Conservation (phyloP, 2,329 filamentous ascomycete species). For the Verticillium alfalfae region DNA sequence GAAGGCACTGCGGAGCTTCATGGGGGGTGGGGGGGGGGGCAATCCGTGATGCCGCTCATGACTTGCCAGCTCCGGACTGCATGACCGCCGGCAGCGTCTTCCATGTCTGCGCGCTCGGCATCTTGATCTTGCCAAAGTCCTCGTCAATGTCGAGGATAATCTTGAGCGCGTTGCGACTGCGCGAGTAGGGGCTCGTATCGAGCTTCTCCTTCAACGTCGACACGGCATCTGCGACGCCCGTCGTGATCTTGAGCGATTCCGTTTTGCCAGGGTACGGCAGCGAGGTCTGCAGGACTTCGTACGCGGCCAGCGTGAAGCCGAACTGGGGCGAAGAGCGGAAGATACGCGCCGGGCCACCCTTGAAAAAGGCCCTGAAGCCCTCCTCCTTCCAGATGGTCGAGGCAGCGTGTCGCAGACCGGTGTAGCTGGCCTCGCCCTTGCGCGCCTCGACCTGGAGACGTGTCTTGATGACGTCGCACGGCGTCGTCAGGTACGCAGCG, state of each 20-base stretch:
- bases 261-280: slow-evolving; percentile 72
- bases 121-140: slow-evolving; percentile 75
- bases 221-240: slow-evolving; percentile 58
- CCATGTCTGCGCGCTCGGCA: slow-evolving; percentile 50
- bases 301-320: slow-evolving; percentile 92
- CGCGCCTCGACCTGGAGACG: slow-evolving; percentile 94
- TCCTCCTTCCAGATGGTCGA: slow-evolving; percentile 81
- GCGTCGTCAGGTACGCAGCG: slow-evolving; percentile 90
- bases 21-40: too few relatives aligned
- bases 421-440: slow-evolving; percentile 89
- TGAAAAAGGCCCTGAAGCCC: slow-evolving; percentile 96
- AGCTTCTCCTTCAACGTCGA: slow-evolving; percentile 59
- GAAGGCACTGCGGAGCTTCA: neutral
- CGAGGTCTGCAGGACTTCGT: slow-evolving; percentile 80
- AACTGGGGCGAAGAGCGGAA: slow-evolving; percentile 94
- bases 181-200: slow-evolving; percentile 44
- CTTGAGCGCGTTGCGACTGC: slow-evolving; percentile 87
- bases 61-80: slow-evolving; percentile 7
- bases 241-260: slow-evolving; percentile 46
- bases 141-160: slow-evolving; percentile 92
- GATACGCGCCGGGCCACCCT: slow-evolving; percentile 93
- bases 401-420: slow-evolving; percentile 79
- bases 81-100: slow-evolving; percentile 46
- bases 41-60: neutral
- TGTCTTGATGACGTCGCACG: slow-evolving; percentile 98